phyloP scores from a whole-genome alignment of 768 basidiomycete species.

The Mycena polygramma region DNA sequence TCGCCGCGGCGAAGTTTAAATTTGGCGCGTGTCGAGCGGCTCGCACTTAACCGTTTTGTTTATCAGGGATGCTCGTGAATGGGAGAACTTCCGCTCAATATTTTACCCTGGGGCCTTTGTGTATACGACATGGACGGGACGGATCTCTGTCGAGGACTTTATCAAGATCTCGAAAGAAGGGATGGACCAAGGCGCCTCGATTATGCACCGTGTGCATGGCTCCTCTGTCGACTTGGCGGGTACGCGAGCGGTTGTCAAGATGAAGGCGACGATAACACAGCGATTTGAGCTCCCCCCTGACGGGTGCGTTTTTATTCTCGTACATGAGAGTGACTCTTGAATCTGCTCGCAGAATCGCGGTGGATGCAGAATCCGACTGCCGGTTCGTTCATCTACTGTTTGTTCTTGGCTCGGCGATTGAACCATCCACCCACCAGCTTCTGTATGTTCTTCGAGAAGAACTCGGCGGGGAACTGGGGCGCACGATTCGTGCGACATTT shows the following conservation, averaged over 20 bases:
- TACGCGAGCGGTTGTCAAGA: conserved; percentile 49
- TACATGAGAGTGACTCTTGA: background rate
- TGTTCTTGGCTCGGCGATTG: background rate
- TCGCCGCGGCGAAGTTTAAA: too few relatives aligned
- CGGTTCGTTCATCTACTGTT: conserved; percentile 20
- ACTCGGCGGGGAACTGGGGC: conserved; percentile 33
- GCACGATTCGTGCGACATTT: conserved; percentile 42
- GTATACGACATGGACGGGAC: conserved; percentile 42
- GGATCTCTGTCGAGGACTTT: conserved; percentile 40
- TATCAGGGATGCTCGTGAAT: conserved; percentile 42
- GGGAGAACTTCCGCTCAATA: conserved; percentile 42
- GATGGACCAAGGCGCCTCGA: conserved; percentile 40
- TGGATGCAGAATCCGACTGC: conserved; percentile 41
- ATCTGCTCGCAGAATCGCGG: conserved; percentile 22
- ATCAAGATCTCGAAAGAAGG: conserved; percentile 36
- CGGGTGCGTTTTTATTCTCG: conserved; percentile 1
- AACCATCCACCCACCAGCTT: conserved; percentile 22
- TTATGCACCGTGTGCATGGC: conserved; percentile 42
- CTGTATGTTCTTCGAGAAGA: conserved; percentile 42
- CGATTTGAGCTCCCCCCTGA: conserved; percentile 39
- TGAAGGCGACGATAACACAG: conserved; percentile 47
- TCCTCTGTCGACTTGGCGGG: conserved; percentile 46
- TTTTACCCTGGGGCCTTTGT: conserved; percentile 41
- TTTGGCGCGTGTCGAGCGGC: background rate
- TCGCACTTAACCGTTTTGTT: background rate